Evolutionary conservation across 352 stramenopile genomes (phyloP).

Genomic region (Albugo laibachii): DNA sequence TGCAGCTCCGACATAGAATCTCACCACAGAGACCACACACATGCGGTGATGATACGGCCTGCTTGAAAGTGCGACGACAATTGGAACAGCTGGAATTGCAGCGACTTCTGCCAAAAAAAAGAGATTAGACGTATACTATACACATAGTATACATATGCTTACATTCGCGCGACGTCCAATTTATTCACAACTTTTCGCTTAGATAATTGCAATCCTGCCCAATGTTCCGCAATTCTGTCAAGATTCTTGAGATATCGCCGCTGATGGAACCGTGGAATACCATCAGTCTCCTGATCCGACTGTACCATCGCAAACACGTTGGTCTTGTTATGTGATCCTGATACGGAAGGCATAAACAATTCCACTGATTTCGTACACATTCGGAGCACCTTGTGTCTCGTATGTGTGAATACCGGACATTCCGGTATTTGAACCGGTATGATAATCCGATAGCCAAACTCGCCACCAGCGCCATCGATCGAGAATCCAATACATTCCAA

Average conservation of each 20-base stretch:
- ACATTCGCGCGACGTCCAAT: not conserved
- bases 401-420: not conserved
- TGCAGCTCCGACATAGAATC: not conserved
- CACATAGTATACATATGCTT: not conserved
- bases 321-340: not conserved
- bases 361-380: not conserved
- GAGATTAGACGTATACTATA: no score
- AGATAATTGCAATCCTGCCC: not conserved
- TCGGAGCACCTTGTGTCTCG: not conserved
- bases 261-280: not conserved
- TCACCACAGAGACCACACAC: not conserved
- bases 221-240: not conserved
- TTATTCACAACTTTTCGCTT: not conserved
- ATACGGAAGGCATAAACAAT: not conserved
- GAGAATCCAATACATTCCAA: not conserved
- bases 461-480: not conserved
- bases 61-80: not conserved
- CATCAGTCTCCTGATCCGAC: not conserved
- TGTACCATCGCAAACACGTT: not conserved
- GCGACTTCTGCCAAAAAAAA: no score
- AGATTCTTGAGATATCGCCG: not conserved
- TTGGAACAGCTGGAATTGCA: not conserved
- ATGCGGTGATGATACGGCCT: not conserved
- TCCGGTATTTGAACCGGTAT: not conserved
- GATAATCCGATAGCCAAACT: not conserved